A percentile compares a stretch with the other conserved stretches of the same genome.
These are phyloP conservation scores for Lentithecium fluviatile DNA, from an alignment of 495 filamentous ascomycete species.

Conservation along the genomic window DNA sequence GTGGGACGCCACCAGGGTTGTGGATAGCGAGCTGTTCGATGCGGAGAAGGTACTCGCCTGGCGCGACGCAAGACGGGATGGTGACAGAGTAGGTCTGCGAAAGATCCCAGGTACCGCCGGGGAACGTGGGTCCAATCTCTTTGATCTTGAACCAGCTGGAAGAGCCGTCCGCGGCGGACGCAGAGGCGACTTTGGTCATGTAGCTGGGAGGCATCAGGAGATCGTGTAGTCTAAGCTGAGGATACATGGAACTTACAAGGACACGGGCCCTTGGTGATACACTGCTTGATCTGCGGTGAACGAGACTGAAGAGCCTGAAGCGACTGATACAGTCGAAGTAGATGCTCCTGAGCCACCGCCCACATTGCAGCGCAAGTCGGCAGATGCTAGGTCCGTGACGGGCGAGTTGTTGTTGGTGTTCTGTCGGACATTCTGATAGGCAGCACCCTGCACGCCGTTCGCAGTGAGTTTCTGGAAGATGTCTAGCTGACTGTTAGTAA, in stretches of 20 bases:
- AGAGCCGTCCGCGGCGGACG: slow-evolving; percentile 33
- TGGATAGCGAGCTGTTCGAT: slow-evolving; percentile 48
- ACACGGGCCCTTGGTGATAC: slow-evolving; percentile 61
- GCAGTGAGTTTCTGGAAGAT: slow-evolving; percentile 51
- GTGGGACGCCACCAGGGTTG: slow-evolving; percentile 50
- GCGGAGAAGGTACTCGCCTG: slow-evolving; percentile 37
- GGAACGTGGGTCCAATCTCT: slow-evolving; percentile 39
- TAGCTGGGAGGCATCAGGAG: slow-evolving; percentile 32
- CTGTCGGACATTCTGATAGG: slow-evolving; percentile 55
- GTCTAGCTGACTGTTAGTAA: slow-evolving; percentile 10
- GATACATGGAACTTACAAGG: slow-evolving; percentile 37
- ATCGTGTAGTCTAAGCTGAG: not conserved
- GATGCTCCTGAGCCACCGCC: slow-evolving; percentile 49
- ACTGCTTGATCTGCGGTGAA: slow-evolving; percentile 52
- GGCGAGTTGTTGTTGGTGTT: slow-evolving; percentile 61
- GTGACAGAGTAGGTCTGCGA: slow-evolving; percentile 42
- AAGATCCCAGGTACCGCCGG: slow-evolving; percentile 38
- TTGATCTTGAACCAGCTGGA: slow-evolving; percentile 39
- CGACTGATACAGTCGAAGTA: slow-evolving; percentile 50
- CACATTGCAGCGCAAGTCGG: slow-evolving; percentile 59
- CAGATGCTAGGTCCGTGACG: slow-evolving; percentile 52
- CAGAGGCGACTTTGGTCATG: slow-evolving; percentile 36
- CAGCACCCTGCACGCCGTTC: slow-evolving; percentile 47
- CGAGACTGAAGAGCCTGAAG: slow-evolving; percentile 53
- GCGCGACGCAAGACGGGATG: slow-evolving; percentile 34